phyloP scores from a whole-genome alignment of 1,284 basidiomycete species.

The Puccinia novopanici region DNA sequence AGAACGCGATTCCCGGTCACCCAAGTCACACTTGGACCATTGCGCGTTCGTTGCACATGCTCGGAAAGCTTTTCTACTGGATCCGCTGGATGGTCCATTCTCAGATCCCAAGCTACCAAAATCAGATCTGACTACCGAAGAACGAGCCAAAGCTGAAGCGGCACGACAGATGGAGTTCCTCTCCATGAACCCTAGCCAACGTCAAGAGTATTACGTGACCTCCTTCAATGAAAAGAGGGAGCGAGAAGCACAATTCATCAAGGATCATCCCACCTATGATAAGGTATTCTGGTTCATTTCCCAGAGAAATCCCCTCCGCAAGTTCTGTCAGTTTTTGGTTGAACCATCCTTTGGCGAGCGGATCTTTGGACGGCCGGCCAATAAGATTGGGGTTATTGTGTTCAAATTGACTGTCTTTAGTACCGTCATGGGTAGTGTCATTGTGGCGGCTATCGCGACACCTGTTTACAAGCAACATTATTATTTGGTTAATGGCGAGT shows the following conservation, averaged over 20 bases:
- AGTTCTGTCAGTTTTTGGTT: conserved; percentile 79
- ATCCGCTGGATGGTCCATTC: neutral
- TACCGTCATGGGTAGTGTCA: conserved; percentile 79
- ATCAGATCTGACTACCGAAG: conserved; percentile 26
- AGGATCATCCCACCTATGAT: conserved; percentile 85
- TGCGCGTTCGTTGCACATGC: conserved; percentile 37
- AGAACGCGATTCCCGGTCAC: conserved; percentile 57
- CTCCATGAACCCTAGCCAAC: conserved; percentile 46
- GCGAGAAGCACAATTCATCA: conserved; percentile 82
- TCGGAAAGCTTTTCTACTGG: conserved; percentile 41
- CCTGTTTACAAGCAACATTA: conserved; percentile 75
- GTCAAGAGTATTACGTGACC: conserved; percentile 60
- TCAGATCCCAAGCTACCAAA: conserved; percentile 13
- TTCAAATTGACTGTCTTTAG: conserved; percentile 76
- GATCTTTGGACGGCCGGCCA: conserved; percentile 34
- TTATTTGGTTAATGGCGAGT: conserved; percentile 37
- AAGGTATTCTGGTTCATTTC: conserved; percentile 86
- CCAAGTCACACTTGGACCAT: neutral
- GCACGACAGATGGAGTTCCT: conserved; percentile 47
- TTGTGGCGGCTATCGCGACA: conserved; percentile 81
- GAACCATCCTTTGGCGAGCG: conserved; percentile 71
- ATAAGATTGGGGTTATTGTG: conserved; percentile 66
- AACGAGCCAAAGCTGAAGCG: conserved; percentile 30
- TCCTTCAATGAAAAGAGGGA: conserved; percentile 73
- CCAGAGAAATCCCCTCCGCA: conserved; percentile 75